A percentile compares a stretch with the other conserved stretches of the same genome.
phyloP scores from a whole-genome alignment of 2,329 filamentous ascomycete genomes.

The Diplodia intermedia region DNA sequence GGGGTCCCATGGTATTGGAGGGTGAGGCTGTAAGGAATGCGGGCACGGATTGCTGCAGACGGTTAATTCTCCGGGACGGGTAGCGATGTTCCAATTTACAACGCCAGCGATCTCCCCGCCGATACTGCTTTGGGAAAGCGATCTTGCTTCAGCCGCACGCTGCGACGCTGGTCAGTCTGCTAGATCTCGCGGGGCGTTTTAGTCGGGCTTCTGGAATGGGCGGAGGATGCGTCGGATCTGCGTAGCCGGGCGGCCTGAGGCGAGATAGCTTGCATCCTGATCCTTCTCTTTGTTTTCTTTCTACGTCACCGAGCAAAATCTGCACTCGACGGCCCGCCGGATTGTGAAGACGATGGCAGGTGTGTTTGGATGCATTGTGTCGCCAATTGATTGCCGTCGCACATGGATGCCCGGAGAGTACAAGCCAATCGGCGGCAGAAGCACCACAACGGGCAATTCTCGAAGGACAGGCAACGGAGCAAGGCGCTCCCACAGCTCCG shows the following conservation, averaged over 20 bases:
- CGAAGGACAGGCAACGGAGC: neutral
- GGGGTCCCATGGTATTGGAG: neutral
- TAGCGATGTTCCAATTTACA: conserved; percentile 6
- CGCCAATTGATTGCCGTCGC: neutral
- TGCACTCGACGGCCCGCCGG: neutral
- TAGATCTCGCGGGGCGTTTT: neutral
- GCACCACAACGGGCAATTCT: neutral
- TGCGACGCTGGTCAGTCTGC: conserved; percentile 3
- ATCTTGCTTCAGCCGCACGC: neutral
- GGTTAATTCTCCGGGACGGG: conserved; percentile 2
- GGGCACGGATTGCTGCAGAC: conserved; percentile 2
- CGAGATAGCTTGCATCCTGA: neutral
- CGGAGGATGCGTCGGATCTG: neutral
- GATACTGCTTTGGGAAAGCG: neutral
- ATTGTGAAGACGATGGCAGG: neutral
- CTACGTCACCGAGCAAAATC: neutral
- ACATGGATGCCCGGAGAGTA: neutral
- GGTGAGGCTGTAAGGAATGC: neutral
- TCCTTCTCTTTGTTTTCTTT: neutral
- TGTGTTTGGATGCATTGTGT: neutral
- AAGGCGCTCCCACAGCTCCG: neutral
- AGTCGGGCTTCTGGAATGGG: conserved; percentile 13
- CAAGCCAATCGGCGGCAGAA: neutral
- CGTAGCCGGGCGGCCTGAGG: neutral
- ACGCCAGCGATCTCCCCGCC: neutral